Evolutionary conservation across 192 early-diverging fungal species (phyloP), one percentile per base, ranked within the genome.

Genomic region (Coemansia nantahalensis): DNA sequence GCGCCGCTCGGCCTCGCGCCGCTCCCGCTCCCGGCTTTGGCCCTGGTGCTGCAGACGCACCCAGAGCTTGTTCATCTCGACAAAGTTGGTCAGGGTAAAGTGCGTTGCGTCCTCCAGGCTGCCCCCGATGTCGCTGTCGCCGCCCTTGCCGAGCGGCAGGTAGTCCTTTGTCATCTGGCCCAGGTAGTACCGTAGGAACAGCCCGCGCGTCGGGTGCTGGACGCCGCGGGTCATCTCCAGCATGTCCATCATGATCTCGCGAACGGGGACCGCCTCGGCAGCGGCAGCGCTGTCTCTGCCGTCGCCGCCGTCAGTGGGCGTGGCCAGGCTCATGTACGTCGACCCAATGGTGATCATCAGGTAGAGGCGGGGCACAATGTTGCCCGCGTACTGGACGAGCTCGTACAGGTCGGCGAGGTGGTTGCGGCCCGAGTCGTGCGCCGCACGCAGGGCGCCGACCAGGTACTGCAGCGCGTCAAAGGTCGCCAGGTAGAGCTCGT

Each of bases 41-140:
- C 97, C 97, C 65, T 96, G 93, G 71, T 94, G 90, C 72, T 99
- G 97, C 58, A 99, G 67, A 1, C 97, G 90, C 11, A 99, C 97
- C 97, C 97, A 99, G 15, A 99, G 82, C 78, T 99, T 99, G 79
- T 99, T 99, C 94, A 96, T 99, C 79, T 99, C 97, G 31, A 93
- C 90, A 79, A 98, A 97, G 61, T 99, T 98, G 38, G 89, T 93
- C 32, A 99, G 71, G 51, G 92, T 95, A 59, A 99, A 99, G 35
- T 90, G 84, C 54, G 96, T 95, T 4, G 94, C 92, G 67, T 98
- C 94, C 47, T 84, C 68, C 41, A 97, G 80, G 47, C 86, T 90
- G 47, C 94, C 95, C 56, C 87, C 86, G 5, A 86, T 19, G 15
- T 26, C 36, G 15, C 86, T 54, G 3, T 56, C 59, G 32, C 67